phyloP scores from a whole-genome alignment of 2,329 filamentous ascomycete genomes.

The Fusarium robinianum region DNA sequence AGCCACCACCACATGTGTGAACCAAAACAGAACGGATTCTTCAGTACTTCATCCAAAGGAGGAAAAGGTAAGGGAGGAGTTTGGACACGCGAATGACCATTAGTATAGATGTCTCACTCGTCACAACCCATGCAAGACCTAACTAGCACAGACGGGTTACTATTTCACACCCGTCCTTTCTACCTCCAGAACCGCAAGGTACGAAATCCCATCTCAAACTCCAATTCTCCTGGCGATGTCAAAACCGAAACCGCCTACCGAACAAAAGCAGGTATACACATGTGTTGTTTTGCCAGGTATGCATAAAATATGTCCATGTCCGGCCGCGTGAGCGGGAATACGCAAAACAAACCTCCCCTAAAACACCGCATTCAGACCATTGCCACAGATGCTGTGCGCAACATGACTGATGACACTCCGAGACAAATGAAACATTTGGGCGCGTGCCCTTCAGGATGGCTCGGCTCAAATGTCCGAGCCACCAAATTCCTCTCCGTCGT shows the following conservation, averaged over 20 bases:
- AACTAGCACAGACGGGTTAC: too few relatives aligned
- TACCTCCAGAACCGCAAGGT: too few relatives aligned
- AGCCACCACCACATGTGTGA: constrained; percentile 14
- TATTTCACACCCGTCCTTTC: too few relatives aligned
- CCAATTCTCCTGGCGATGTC: too few relatives aligned
- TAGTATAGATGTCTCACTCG: too few relatives aligned
- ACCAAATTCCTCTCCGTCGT: constrained; percentile 1
- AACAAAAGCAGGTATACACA: constrained; percentile 13
- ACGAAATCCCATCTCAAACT: too few relatives aligned
- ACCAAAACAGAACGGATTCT: constrained; percentile 7
- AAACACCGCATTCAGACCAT: constrained; percentile 28
- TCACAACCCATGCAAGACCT: too few relatives aligned
- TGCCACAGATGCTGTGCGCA: constrained; percentile 16
- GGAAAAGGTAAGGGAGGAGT: too few relatives aligned
- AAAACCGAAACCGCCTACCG: background rate
- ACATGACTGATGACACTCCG: constrained; percentile 9
- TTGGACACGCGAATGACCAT: too few relatives aligned
- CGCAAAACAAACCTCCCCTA: constrained; percentile 19
- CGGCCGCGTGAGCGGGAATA: constrained; percentile 13
- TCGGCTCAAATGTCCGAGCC: background rate
- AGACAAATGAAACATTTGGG: constrained; percentile 15
- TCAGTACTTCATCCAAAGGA: too few relatives aligned
- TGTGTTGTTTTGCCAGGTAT: constrained; percentile 4
- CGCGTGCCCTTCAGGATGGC: constrained; percentile 8
- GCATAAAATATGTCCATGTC: constrained; percentile 13